Evolutionary conservation across 768 basidiomycete genomes (phyloP).

Genomic region (Calocybe cyanea): DNA sequence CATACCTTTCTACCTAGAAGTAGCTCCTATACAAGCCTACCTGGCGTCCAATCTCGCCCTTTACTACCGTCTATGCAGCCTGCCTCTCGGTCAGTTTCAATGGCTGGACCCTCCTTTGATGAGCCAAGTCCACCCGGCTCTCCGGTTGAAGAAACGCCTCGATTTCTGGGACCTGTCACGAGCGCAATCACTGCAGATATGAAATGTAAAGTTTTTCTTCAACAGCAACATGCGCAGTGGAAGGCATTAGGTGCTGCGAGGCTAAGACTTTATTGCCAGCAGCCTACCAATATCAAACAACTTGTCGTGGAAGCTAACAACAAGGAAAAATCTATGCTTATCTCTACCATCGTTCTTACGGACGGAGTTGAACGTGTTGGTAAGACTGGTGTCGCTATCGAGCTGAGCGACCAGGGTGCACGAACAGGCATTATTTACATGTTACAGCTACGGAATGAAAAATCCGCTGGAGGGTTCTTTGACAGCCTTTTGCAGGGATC

Average conservation of each 20-base stretch:
- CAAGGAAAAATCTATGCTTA: slow-evolving; percentile 71
- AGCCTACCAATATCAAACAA: slow-evolving; percentile 90
- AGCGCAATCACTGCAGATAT: slow-evolving; percentile 83
- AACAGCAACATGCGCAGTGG: slow-evolving; percentile 97
- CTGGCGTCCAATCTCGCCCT: slow-evolving; percentile 44
- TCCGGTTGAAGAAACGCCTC: slow-evolving; percentile 56
- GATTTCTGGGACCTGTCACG: slow-evolving; percentile 62
- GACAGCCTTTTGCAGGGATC: slow-evolving; percentile 85
- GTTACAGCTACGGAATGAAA: slow-evolving; percentile 93
- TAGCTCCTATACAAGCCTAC: slow-evolving; percentile 34
- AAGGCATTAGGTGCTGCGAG: slow-evolving; percentile 88
- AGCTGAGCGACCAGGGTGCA: slow-evolving; percentile 87
- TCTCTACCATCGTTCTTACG: slow-evolving; percentile 92
- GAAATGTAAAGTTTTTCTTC: slow-evolving; percentile 97
- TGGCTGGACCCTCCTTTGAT: slow-evolving; percentile 49
- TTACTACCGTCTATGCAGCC: slow-evolving; percentile 63
- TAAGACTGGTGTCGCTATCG: slow-evolving; percentile 96
- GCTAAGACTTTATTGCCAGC: slow-evolving; percentile 81
- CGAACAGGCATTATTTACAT: slow-evolving; percentile 95
- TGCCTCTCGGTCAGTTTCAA: slow-evolving; percentile 47
- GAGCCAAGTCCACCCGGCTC: slow-evolving; percentile 85
- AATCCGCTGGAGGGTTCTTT: slow-evolving; percentile 78
- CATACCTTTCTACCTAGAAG: slow-evolving; percentile 30
- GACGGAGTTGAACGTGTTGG: slow-evolving; percentile 99
- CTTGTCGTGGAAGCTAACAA: slow-evolving; percentile 89